Percentiles rank a stretch among this genome's conserved stretches.
Evolutionary conservation across 75 land plant genomes (phyloP).

Genomic region (Cryptomeria japonica): DNA sequence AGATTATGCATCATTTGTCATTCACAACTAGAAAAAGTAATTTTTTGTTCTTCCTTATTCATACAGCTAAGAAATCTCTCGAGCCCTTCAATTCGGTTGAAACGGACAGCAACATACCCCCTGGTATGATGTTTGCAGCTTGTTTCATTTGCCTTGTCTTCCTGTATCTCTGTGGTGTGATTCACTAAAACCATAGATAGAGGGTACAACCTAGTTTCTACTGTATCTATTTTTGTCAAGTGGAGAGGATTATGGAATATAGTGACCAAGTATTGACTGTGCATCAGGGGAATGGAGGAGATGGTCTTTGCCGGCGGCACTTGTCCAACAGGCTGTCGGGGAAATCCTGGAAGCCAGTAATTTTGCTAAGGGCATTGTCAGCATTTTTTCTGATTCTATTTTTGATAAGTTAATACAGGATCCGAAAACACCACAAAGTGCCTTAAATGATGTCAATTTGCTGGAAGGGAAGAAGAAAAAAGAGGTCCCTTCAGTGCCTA

Average conservation of each 20-base stretch:
- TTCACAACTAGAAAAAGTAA: not conserved
- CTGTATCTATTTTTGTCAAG: not conserved
- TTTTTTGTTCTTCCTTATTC: not conserved
- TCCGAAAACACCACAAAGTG: conserved; percentile 5
- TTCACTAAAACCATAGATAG: not conserved
- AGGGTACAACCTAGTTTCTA: not conserved
- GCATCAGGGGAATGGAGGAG: conserved; percentile 56
- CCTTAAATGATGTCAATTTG: not conserved
- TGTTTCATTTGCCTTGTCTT: not conserved
- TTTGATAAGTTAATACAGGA: conserved; percentile 2
- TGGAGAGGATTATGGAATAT: not conserved
- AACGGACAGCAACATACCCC: not conserved
- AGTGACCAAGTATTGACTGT: not conserved
- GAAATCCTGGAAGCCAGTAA: conserved; percentile 64
- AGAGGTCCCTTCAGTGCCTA: not conserved
- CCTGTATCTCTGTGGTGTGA: not conserved
- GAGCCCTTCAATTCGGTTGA: not conserved
- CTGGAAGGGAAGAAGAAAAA: not conserved
- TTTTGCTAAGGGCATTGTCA: conserved; percentile 46
- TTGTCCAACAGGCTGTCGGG: conserved; percentile 54
- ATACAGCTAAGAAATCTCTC: not conserved
- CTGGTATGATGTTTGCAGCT: not conserved
- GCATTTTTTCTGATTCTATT: conserved; percentile 5
- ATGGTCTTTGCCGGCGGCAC: conserved; percentile 73
- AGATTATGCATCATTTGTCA: not conserved